Evolutionary conservation across 1,284 basidiomycete genomes (phyloP).

Genomic region (Lignosus rhinocerotis): DNA sequence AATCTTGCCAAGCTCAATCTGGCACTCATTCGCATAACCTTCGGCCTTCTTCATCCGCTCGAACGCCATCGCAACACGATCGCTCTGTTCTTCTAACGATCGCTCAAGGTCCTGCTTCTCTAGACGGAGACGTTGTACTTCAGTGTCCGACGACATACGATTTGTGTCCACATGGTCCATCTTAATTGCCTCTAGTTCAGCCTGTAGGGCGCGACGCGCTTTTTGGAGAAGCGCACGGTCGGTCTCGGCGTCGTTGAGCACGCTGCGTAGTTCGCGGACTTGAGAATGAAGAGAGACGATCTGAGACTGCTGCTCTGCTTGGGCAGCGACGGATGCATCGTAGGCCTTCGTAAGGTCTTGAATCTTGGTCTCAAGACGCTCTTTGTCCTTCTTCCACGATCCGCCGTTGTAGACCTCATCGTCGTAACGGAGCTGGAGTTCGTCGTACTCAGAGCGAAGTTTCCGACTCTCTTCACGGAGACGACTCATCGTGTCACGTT

Average conservation of each 20-base stretch:
- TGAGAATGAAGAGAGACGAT: conserved; percentile 83
- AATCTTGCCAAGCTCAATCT: conserved; percentile 72
- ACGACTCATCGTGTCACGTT: conserved; percentile 72
- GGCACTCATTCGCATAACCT: conserved; percentile 70
- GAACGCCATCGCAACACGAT: conserved; percentile 69
- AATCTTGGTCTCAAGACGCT: conserved; percentile 82
- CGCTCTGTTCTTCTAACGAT: conserved; percentile 77
- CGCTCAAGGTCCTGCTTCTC: conserved; percentile 81
- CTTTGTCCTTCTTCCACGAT: conserved; percentile 86
- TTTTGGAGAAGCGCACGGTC: conserved; percentile 80
- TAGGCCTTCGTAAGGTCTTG: conserved; percentile 75
- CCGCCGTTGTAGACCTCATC: conserved; percentile 77
- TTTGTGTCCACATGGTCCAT: conserved; percentile 70
- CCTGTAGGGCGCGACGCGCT: conserved; percentile 78
- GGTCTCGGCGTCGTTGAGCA: conserved; percentile 82
- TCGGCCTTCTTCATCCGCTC: conserved; percentile 84
- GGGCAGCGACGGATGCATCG: conserved; percentile 70
- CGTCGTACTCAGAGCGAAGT: conserved; percentile 74
- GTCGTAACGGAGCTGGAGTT: conserved; percentile 73
- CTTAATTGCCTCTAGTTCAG: conserved; percentile 79
- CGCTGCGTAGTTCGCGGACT: conserved; percentile 77
- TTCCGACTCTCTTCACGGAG: conserved; percentile 80
- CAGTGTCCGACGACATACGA: conserved; percentile 72
- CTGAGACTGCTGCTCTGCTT: conserved; percentile 80
- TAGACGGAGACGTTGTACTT: conserved; percentile 71